phyloP scores from a whole-genome alignment of 176 grass and related monocot genomes.

The Zizania latifolia region DNA sequence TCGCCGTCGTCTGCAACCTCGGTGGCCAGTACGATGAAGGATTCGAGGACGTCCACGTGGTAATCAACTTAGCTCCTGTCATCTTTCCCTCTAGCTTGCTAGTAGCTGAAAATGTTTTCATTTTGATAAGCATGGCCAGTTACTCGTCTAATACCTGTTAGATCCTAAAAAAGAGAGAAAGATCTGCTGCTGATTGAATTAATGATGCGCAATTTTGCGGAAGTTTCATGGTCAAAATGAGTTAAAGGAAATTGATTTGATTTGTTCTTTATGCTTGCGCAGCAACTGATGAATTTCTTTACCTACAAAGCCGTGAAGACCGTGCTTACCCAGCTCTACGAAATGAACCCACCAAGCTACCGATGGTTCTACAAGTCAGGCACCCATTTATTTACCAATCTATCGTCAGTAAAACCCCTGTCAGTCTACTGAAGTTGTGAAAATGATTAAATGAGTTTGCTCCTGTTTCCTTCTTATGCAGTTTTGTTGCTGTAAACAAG shows the following conservation, averaged over 20 bases:
- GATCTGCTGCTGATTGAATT: no score
- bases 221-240: neutral
- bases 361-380: conserved; percentile 82
- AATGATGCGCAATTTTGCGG: no score
- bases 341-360: conserved; percentile 95
- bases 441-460: no score
- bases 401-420: no score
- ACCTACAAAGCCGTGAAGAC: conserved; percentile 89
- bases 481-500: conserved; percentile 73
- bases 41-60: conserved; percentile 60
- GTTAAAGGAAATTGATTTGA: neutral
- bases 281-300: conserved; percentile 90
- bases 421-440: no score
- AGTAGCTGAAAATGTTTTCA: neutral
- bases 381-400: neutral
- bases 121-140: no score
- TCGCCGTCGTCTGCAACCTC: conserved; percentile 50
- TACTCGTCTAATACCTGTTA: no score
- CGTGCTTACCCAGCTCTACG: conserved; percentile 88
- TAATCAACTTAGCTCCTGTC: neutral
- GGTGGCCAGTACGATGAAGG: conserved; percentile 56
- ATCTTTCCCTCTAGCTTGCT: neutral
- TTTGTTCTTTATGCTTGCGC: neutral
- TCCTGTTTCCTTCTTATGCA: conserved; percentile 10
- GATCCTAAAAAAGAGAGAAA: no score